A percentile compares a stretch with the other conserved stretches of the same genome.
phyloP scores from a whole-genome alignment of 768 basidiomycete species.

The Amanita rimosa region DNA sequence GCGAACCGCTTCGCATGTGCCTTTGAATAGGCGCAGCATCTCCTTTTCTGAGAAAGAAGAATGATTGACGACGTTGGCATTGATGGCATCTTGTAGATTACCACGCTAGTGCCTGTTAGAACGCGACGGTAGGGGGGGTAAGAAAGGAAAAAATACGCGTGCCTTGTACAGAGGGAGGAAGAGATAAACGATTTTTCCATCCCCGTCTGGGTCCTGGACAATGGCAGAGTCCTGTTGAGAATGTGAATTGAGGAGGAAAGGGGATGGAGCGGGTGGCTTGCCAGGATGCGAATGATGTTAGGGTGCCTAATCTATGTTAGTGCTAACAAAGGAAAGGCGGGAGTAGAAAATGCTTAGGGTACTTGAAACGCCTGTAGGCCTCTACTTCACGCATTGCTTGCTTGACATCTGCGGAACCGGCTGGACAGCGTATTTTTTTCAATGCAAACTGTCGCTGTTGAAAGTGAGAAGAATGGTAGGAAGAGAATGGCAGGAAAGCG shows the following conservation, averaged over 20 bases:
- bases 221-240: conserved; percentile 78
- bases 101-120: conserved; percentile 43
- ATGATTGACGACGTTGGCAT: conserved; percentile 71
- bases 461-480: neutral
- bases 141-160: neutral
- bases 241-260: neutral
- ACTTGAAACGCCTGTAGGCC: conserved; percentile 93
- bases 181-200: conserved; percentile 91
- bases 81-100: conserved; percentile 93
- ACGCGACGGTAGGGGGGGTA: neutral
- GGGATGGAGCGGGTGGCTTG: conserved; percentile 19
- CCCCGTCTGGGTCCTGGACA: conserved; percentile 86
- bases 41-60: conserved; percentile 80
- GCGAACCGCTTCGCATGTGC: conserved; percentile 86
- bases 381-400: conserved; percentile 87
- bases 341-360: conserved; percentile 16
- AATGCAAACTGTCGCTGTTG: conserved; percentile 86
- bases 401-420: conserved; percentile 77
- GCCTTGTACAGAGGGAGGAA: conserved; percentile 93
- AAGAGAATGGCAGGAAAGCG: neutral
- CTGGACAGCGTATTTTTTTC: conserved; percentile 94
- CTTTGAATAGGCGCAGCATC: conserved; percentile 84
- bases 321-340: conserved; percentile 1
- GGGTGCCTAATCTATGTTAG: conserved; percentile 53
- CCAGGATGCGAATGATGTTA: conserved; percentile 93